Percentiles rank a stretch among this genome's conserved stretches.
Conservation (phyloP, 441 rosid genomes). For the Corymbia citriodora region DNA sequence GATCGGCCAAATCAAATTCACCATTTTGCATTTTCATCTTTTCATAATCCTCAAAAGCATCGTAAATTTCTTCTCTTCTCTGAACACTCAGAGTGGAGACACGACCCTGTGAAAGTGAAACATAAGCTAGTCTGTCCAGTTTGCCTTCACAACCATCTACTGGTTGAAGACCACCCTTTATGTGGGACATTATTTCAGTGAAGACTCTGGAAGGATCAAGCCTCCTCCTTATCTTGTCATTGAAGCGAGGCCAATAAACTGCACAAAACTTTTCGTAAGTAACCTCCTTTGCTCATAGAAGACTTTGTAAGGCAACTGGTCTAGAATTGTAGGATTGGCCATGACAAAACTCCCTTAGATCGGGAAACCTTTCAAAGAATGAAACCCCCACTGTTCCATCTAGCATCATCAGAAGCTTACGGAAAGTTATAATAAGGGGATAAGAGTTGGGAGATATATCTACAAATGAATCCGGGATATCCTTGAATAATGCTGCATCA, state of each 20-base stretch:
- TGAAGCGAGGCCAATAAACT: constrained; percentile 53
- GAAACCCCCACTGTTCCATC: constrained; percentile 48
- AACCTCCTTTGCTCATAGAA: constrained; percentile 39
- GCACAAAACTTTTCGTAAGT: constrained; percentile 39
- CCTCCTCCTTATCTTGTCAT: constrained; percentile 21
- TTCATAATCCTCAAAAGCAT: constrained; percentile 38
- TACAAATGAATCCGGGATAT: constrained; percentile 37
- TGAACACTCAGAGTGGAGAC: constrained; percentile 23
- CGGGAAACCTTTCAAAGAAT: constrained; percentile 39
- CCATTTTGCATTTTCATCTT: constrained; percentile 34
- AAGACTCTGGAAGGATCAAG: constrained; percentile 46
- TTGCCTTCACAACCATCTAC: constrained; percentile 17
- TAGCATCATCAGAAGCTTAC: constrained; percentile 57
- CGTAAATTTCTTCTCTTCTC: constrained; percentile 30
- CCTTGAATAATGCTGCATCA: constrained; percentile 26
- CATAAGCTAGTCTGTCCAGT: constrained; percentile 27
- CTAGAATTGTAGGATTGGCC: constrained; percentile 7
- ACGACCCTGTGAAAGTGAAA: constrained; percentile 25
- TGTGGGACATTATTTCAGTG: constrained; percentile 50
- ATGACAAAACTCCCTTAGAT: constrained; percentile 12
- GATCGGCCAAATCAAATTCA: constrained; percentile 55
- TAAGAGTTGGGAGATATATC: constrained; percentile 21
- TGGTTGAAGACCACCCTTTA: constrained; percentile 39
- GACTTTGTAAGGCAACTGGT: constrained; percentile 22
- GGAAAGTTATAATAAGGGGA: constrained; percentile 50